A percentile compares a stretch with the other conserved stretches of the same genome.
Conservation (phyloP, 129 eudicot species). For the Artemisia argyi region DNA sequence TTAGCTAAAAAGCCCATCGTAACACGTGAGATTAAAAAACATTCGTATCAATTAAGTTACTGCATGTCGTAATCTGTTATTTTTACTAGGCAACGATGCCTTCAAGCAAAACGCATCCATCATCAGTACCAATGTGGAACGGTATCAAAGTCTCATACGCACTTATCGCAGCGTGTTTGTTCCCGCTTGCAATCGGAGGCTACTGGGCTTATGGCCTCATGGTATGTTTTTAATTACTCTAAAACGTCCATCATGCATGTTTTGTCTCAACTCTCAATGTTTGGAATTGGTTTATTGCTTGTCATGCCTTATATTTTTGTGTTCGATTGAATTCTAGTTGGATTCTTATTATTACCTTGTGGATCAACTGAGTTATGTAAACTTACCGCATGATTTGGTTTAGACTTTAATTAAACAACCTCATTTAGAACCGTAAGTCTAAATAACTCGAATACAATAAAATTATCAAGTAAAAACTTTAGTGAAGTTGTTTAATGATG, state of each 20-base stretch:
- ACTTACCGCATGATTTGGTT: background rate
- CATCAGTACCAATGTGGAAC: slow-evolving; percentile 63
- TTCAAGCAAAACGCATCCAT: slow-evolving; percentile 63
- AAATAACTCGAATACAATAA: too few species aligned
- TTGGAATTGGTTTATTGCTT: too few species aligned
- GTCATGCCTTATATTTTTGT: too few species aligned
- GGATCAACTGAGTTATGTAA: background rate
- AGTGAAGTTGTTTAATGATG: too few species aligned
- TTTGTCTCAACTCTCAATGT: too few species aligned
- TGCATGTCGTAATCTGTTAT: background rate
- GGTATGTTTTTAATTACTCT: slow-evolving; percentile 28
- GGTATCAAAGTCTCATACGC: slow-evolving; percentile 50
- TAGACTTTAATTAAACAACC: too few species aligned
- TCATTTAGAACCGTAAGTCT: too few species aligned
- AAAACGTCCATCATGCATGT: background rate
- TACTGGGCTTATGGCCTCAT: slow-evolving; percentile 62
- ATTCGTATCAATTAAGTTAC: too few species aligned
- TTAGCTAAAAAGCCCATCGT: too few species aligned
- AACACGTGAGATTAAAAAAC: too few species aligned
- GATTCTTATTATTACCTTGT: background rate
- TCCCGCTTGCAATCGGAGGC: slow-evolving; percentile 63
- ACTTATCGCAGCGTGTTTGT: slow-evolving; percentile 54
- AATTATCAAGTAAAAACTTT: too few species aligned
- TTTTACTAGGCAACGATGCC: slow-evolving; percentile 56
- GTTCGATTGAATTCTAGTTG: too few species aligned